Evolutionary conservation across 139 green algal species (phyloP).

Genomic region (Deuterostichococcus epilithicus): DNA sequence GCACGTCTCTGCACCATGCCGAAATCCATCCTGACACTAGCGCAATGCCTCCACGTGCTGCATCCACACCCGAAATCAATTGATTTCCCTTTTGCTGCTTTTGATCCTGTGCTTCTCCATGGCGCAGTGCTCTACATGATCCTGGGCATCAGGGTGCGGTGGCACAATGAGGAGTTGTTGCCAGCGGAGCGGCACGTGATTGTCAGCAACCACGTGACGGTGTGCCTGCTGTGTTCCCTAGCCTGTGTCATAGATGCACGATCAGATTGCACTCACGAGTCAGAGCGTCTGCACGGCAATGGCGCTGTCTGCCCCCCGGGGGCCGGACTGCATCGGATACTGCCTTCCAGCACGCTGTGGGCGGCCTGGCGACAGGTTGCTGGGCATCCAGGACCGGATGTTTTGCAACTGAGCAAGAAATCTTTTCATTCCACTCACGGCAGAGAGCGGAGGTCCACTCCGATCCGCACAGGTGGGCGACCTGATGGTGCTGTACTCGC

Average conservation of each 20-base stretch:
- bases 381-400: too few species aligned
- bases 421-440: too few species aligned
- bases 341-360: too few species aligned
- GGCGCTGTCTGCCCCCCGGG: too few species aligned
- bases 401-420: too few species aligned
- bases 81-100: neutral
- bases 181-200: slow-evolving; percentile 45
- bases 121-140: slow-evolving; percentile 32
- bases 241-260: too few species aligned
- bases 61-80: neutral
- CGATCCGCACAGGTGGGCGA: slow-evolving; percentile 39
- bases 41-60: neutral
- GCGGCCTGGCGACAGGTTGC: too few species aligned
- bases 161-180: slow-evolving; percentile 34
- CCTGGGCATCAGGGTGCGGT: slow-evolving; percentile 39
- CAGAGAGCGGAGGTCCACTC: too few species aligned
- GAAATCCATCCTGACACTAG: neutral
- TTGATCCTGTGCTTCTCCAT: neutral
- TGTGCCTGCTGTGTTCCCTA: neutral
- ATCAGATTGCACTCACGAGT: too few species aligned
- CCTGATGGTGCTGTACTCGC: slow-evolving; percentile 56
- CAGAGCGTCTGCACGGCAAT: too few species aligned
- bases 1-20: neutral
- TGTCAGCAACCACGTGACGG: slow-evolving; percentile 52
- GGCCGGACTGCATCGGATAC: too few species aligned